A percentile compares a stretch with the other conserved stretches of the same genome.
phyloP scores from a whole-genome alignment of 495 filamentous ascomycete genomes.

The Penicillium steckii region DNA sequence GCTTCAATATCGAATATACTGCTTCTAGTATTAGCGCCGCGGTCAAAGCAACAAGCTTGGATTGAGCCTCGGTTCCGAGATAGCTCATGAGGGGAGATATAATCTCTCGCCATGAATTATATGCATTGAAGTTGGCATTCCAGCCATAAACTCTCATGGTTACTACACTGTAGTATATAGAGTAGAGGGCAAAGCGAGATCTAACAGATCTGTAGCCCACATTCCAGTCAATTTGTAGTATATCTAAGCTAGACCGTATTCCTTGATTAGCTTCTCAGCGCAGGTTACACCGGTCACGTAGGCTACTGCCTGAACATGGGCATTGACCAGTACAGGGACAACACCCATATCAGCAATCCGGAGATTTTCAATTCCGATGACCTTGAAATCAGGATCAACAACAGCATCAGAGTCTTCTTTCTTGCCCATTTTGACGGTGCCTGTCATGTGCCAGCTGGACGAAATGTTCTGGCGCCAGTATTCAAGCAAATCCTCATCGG shows the following conservation, averaged over 20 bases:
- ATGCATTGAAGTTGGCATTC: neutral
- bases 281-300: conserved; percentile 27
- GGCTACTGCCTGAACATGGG: conserved; percentile 26
- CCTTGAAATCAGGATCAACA: conserved; percentile 51
- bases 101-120: neutral
- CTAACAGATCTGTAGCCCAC: neutral
- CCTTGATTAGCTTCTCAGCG: conserved; percentile 23
- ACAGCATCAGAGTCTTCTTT: conserved; percentile 25
- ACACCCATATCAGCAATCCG: conserved; percentile 61
- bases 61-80: neutral
- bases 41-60: conserved; percentile 4
- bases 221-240: neutral
- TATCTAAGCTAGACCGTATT: conserved; percentile 16
- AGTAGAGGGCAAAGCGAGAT: neutral
- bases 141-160: neutral
- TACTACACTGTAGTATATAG: neutral
- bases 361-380: conserved; percentile 52
- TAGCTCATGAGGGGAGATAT: neutral
- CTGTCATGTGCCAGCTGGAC: conserved; percentile 48
- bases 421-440: conserved; percentile 58
- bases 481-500: conserved; percentile 56
- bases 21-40: conserved; percentile 14
- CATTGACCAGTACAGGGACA: conserved; percentile 47
- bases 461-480: conserved; percentile 38
- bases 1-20: conserved; percentile 14